phyloP scores from a whole-genome alignment of 1,284 basidiomycete species.

The Agroathelia rolfsii region DNA sequence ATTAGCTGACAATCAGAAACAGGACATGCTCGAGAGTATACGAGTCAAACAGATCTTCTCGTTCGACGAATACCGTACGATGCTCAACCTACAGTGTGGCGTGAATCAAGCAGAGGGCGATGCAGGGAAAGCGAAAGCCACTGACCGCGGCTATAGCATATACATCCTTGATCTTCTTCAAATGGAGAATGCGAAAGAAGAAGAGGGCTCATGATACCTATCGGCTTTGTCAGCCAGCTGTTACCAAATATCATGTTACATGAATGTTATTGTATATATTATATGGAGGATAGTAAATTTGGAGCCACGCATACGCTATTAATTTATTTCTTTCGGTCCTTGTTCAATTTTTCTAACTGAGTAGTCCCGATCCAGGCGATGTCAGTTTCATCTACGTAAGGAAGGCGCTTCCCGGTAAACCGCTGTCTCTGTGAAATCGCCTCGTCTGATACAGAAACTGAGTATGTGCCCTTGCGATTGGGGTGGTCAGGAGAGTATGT shows the following conservation, averaged over 20 bases:
- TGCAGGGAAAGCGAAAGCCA: slow-evolving; percentile 37
- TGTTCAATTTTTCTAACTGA: slow-evolving; percentile 6
- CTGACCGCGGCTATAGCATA: slow-evolving; percentile 64
- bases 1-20: slow-evolving; percentile 4
- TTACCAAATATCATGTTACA: slow-evolving; percentile 13
- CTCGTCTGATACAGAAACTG: slow-evolving; percentile 21
- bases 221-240: slow-evolving; percentile 5
- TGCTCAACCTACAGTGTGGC: slow-evolving; percentile 82
- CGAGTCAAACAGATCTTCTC: slow-evolving; percentile 56
- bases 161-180: slow-evolving; percentile 78
- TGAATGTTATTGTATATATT: no score
- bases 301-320: background rate
- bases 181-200: slow-evolving; percentile 60
- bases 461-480: slow-evolving; percentile 14
- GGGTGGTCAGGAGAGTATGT: slow-evolving; percentile 8
- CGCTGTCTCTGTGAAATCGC: slow-evolving; percentile 15
- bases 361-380: slow-evolving; percentile 24
- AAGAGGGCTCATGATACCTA: slow-evolving; percentile 19
- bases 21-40: slow-evolving; percentile 71
- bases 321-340: background rate
- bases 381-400: slow-evolving; percentile 20
- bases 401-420: slow-evolving; percentile 14
- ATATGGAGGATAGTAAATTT: no score
- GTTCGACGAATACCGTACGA: slow-evolving; percentile 87
- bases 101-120: slow-evolving; percentile 51